Evolutionary conservation across 495 filamentous ascomycete species (phyloP).

Genomic region (Talaromyces proteolyticus): DNA sequence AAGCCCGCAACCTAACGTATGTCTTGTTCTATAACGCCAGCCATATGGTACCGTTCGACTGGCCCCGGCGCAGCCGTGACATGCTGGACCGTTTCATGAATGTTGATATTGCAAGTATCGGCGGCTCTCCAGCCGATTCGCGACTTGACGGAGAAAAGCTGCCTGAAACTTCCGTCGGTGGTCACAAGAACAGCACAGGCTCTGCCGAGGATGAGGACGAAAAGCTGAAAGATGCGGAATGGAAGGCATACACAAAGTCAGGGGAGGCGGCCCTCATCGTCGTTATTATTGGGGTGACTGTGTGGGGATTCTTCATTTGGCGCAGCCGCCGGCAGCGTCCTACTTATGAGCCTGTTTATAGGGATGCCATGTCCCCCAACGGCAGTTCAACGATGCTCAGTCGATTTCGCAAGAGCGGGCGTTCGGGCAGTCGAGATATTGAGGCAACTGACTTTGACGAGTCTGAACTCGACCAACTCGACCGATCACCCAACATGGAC

Average conservation of each 20-base stretch:
- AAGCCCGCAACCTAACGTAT: constrained; percentile 92
- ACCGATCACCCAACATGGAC: constrained; percentile 14
- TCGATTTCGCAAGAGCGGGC: constrained; percentile 38
- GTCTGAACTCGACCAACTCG: constrained; percentile 72
- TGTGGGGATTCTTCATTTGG: constrained; percentile 87
- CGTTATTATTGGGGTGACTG: constrained; percentile 67
- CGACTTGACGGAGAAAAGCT: constrained; percentile 84
- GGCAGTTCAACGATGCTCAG: constrained; percentile 11
- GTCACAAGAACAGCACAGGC: constrained; percentile 58
- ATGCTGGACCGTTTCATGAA: constrained; percentile 97
- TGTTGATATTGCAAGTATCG: constrained; percentile 88
- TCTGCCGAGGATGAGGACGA: constrained; percentile 68
- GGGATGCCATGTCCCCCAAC: constrained; percentile 17
- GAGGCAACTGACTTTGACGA: constrained; percentile 91
- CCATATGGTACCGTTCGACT: constrained; percentile 97
- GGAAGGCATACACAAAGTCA: constrained; percentile 87
- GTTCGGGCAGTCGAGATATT: constrained; percentile 49
- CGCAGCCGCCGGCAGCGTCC: constrained; percentile 53
- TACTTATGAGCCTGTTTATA: constrained; percentile 41
- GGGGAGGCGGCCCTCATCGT: constrained; percentile 86
- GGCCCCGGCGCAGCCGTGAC: constrained; percentile 77
- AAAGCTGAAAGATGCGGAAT: constrained; percentile 78
- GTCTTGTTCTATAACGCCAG: constrained; percentile 91
- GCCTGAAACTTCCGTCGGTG: constrained; percentile 80
- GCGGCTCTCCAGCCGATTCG: constrained; percentile 76